Evolutionary conservation across 2,329 filamentous ascomycete species (phyloP), one percentile per base, ranked within the genome.

Genomic region (Xylariomycetidae sp.): DNA sequence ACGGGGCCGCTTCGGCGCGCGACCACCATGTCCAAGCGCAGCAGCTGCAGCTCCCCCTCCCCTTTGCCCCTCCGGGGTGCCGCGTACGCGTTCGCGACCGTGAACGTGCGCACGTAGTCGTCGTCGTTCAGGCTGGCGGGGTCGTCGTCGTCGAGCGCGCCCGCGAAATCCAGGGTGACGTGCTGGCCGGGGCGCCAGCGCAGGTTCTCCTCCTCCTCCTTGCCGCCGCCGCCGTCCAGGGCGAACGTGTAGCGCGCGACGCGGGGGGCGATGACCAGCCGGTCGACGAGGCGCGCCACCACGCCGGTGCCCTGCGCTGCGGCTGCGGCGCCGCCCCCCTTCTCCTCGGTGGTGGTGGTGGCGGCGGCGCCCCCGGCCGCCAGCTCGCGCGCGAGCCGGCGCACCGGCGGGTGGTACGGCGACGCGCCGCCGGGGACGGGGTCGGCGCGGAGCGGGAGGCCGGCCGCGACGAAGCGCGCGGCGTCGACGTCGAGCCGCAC

Each of bases 71-170:
- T 40, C 7, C 15, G 42, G 0, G 79, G 74, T 1, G 64, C 58
- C 2, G 72, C 85, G n/a, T n/a, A n/a, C n/a, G n/a, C n/a, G n/a
- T n/a, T n/a, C n/a, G n/a, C n/a, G 2, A 94, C 71, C 2, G 87
- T 94, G 50, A 94, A 94, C 0, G 86, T 93, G 18, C 87, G 68
- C 4, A 92, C 67, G 41, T 77, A 89, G 53, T 95, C 86, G 53
- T 95, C 86, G 52, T 94, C 87, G 48, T 94, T 95, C 12, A 94
- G 56, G 46, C 78, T 84, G 43, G 71, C 70, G 5, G 87, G 87
- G 44, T 93, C 85, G 37, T 83, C 76, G 42, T 93, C 80, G 42
- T 83, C 76, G 2, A 94, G 63, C 47, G 89, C 79, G 0, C 67
- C 56, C 10, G 70, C 65, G 49, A 93, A 88, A 39, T 84, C 79